Base-by-base conservation (phyloP, 306 rosid species). In the Ceratonia siliqua region DNA sequence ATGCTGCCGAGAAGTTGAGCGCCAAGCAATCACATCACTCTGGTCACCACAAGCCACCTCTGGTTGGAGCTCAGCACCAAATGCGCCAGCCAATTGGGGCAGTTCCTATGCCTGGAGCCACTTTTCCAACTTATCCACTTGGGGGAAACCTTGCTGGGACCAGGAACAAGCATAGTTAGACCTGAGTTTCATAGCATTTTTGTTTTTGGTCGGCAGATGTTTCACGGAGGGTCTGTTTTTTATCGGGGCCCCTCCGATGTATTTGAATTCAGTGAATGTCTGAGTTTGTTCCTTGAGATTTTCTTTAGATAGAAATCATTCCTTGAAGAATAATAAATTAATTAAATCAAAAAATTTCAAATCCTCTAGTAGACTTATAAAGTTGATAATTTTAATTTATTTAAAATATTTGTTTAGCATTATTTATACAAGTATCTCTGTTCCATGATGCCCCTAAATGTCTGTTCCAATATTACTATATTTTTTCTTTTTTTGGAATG, bases 1-100 rank as follows among this genome's bases (percentile, higher is more conserved):
- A 82, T 59, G 93, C 89, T 0, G 87, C 75, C 1, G 82, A 86
- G 63, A 88, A 83, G 78, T 53, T 79, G 22, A 27, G 35, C 2
- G 6, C 49, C 35, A 80, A 78, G 48, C 74, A 78, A 6, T 21
- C 72, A 20, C 79, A 68, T 53, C 59, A 30, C 48, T 56, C 62
- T 62, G 68, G 25, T 35, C 68, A 66, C 39, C 72, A 58, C 21
- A 32, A 46, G 0, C 57, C 49, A 33, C 54, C 30, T 0, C 56
- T 68, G 8, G n/a, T 45, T 14, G 80, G 67, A 17, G 62, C 59
- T 8, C 71, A 62, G 33, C 66, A 73, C 36, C 63, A 68, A 52
- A 35, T 21, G 30, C 64, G 12, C 81, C 83, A 4, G 56, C 5
- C 54, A 30, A 28, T 75, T 61, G 87, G 89, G 11, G 11, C 70